Evolutionary conservation across 805 yeast genomes (phyloP), one percentile per base, ranked within the genome.

Genomic region (Torulaspora indica): DNA sequence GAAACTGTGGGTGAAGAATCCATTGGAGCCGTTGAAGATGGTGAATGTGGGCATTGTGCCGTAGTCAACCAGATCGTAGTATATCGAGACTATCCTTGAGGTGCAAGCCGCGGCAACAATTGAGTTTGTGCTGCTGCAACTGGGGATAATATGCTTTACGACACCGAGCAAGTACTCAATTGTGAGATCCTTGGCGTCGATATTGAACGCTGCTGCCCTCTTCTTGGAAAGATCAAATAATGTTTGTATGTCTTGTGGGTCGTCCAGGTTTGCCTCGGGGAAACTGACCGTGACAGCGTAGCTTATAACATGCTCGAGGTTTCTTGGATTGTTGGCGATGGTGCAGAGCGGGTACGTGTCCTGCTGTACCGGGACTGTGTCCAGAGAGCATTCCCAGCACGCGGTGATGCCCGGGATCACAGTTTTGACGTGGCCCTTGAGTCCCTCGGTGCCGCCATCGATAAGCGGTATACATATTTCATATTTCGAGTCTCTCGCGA

Each of bases 381-480:
- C 85, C 42, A 86, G 69, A 4, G 95, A 85, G 58, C 98, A 91
- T 61, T 91, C 98, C 68, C 87, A 91, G 66, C 98, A 91, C 0
- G 96, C 84, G 0, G 91, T 79, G 24, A 88, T 64, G 0, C 87
- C 79, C 1, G 98, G 98, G 13, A 89, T 66, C 30, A 91, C 88
- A 10, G 88, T 83, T 56, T 95, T 80, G 10, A 89, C 77, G 57
- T 91, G 96, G 2, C 98, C 98, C 52, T 85, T 76, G 58, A 91
- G 83, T 0, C 97, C 97, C 60, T 91, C 98, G 0, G 96, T 85
- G 2, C 97, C 98, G 3, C 97, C 97, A 61, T 91, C 98, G 12
- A 93, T 79, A 59, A 91, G 63, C 0, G 89, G 88, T 35, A 79
- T 78, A 14, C 78, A 62, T 1, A 71, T 63, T 10, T 69, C 72